Percentiles rank a stretch among this genome's conserved stretches.
Conservation (phyloP, 2,329 filamentous ascomycete species). For the Penicillium aurantiogriseum region DNA sequence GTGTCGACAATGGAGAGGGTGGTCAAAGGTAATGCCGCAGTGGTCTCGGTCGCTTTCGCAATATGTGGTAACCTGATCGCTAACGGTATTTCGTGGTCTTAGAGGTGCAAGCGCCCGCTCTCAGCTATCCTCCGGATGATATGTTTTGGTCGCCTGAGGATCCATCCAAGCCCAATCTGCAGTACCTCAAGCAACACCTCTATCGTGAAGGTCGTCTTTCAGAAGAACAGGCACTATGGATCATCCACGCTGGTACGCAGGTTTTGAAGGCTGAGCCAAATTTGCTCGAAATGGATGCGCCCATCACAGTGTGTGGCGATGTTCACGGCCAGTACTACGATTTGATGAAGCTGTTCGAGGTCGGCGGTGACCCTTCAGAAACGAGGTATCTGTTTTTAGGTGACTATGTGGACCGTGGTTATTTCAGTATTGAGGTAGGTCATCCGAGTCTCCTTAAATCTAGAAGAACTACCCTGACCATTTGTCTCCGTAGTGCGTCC, state of each 20-base stretch:
- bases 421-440: constrained; percentile 90
- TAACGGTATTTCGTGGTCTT: constrained; percentile 21
- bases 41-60: constrained; percentile 8
- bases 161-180: constrained; percentile 82
- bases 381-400: constrained; percentile 96
- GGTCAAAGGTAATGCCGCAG: constrained; percentile 78
- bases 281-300: constrained; percentile 97
- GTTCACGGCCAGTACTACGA: constrained; percentile 99
- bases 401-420: constrained; percentile 96
- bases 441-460: neutral
- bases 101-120: constrained; percentile 98
- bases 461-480: neutral
- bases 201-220: constrained; percentile 96
- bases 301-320: constrained; percentile 97
- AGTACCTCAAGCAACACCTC: constrained; percentile 96
- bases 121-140: constrained; percentile 86
- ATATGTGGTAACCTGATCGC: constrained; percentile 6
- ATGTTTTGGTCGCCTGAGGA: constrained; percentile 90
- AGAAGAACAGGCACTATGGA: constrained; percentile 96
- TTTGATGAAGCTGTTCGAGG: constrained; percentile 98
- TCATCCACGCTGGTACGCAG: constrained; percentile 83
- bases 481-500: constrained; percentile 65
- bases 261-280: constrained; percentile 88
- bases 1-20: constrained; percentile 95
- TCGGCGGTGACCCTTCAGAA: constrained; percentile 93